A percentile compares a stretch with the other conserved stretches of the same genome.
These are phyloP conservation scores for Ormosia semicastrata DNA, from an alignment of 306 rosid species.

Conservation along the genomic window DNA sequence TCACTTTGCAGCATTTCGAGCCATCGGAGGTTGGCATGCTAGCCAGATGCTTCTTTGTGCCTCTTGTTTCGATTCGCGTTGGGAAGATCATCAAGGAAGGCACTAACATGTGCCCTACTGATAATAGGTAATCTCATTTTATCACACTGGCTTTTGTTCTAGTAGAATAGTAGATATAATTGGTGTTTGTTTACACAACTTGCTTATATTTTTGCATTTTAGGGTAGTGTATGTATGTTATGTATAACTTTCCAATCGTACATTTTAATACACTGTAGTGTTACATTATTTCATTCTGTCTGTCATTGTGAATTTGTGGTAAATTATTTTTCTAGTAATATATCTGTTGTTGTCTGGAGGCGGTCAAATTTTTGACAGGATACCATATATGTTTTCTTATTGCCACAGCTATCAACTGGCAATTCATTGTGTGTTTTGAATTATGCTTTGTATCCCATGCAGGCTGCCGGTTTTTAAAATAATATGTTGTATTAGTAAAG, in stretches of 20 bases:
- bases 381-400: not conserved
- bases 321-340: not conserved
- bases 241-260: not conserved
- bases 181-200: not conserved
- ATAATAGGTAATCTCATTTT: constrained; percentile 57
- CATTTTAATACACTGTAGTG: not conserved
- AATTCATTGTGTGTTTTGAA: not conserved
- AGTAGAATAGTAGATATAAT: not conserved
- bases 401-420: not conserved
- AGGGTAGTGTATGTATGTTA: not conserved
- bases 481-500: not conserved
- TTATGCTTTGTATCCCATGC: constrained; percentile 20
- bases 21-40: constrained; percentile 90
- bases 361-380: not conserved
- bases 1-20: constrained; percentile 75
- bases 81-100: constrained; percentile 82
- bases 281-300: not conserved
- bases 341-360: not conserved
- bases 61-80: constrained; percentile 90
- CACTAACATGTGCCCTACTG: constrained; percentile 61
- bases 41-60: constrained; percentile 93
- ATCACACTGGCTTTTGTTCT: not conserved
- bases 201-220: not conserved
- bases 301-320: not conserved
- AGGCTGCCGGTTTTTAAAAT: constrained; percentile 33